Evolutionary conservation across 306 rosid species (phyloP).

Genomic region (Inga leiocalycina): DNA sequence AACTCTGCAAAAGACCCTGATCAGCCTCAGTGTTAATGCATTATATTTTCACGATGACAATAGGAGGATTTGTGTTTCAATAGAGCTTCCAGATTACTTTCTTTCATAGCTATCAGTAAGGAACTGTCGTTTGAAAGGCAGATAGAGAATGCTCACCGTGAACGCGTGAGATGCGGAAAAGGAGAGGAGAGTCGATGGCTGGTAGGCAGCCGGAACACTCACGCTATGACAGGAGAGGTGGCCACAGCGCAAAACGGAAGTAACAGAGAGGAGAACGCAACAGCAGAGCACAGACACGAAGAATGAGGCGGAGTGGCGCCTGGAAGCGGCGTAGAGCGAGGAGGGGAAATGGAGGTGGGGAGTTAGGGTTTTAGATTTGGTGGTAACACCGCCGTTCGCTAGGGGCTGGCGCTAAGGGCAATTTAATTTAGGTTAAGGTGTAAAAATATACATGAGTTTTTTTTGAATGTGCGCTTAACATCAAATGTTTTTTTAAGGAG

Average conservation of each 20-base stretch:
- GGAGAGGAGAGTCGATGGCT: not conserved
- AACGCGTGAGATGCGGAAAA: not conserved
- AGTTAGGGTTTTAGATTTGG: not conserved
- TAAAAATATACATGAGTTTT: too few species aligned
- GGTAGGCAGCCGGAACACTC: not conserved
- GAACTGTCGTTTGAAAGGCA: not conserved
- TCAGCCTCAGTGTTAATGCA: not conserved
- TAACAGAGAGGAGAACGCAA: not conserved
- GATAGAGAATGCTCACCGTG: not conserved
- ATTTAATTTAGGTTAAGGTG: too few species aligned
- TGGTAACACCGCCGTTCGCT: not conserved
- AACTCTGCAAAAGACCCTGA: conserved; percentile 53
- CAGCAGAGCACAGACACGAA: not conserved
- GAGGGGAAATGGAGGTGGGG: not conserved
- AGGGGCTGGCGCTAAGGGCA: too few species aligned
- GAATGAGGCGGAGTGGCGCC: not conserved
- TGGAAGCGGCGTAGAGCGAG: not conserved
- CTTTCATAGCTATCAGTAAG: not conserved
- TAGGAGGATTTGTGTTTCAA: not conserved
- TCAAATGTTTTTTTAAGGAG: too few species aligned
- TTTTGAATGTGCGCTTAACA: too few species aligned
- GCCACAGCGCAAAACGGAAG: not conserved
- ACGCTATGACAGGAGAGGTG: not conserved
- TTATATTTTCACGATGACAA: not conserved
- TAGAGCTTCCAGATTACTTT: not conserved